Evolutionary conservation across 2,329 filamentous ascomycete genomes (phyloP).

Genomic region (Ceratocystis colombiana): DNA sequence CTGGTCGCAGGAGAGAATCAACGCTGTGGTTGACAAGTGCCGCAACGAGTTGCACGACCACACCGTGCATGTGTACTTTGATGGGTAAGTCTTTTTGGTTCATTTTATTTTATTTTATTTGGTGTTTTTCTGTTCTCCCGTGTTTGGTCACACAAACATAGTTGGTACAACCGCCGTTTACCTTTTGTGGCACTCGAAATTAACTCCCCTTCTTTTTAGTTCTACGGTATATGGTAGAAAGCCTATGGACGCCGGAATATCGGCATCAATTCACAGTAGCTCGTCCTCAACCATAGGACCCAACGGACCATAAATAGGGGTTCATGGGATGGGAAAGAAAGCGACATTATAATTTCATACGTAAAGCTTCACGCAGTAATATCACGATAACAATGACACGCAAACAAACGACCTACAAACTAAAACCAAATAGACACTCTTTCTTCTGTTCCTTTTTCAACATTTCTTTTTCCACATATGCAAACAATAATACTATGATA

Average conservation of each 20-base stretch:
- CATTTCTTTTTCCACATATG: neutral
- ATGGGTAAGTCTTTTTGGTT: constrained; percentile 31
- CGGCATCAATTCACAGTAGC: constrained; percentile 6
- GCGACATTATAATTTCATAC: constrained; percentile 4
- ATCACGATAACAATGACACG: constrained; percentile 20
- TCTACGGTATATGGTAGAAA: constrained; percentile 20
- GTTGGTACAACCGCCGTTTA: neutral
- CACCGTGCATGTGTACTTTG: constrained; percentile 34
- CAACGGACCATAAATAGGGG: constrained; percentile 11
- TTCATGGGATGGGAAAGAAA: neutral
- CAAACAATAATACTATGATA: neutral
- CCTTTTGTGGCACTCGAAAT: neutral
- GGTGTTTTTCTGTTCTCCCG: neutral
- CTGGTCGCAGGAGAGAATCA: constrained; percentile 32
- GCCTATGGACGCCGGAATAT: constrained; percentile 7
- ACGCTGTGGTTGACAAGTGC: constrained; percentile 32
- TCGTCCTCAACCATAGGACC: constrained; percentile 17
- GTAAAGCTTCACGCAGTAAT: constrained; percentile 9
- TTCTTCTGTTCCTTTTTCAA: neutral
- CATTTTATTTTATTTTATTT: neutral
- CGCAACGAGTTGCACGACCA: constrained; percentile 33
- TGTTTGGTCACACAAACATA: neutral
- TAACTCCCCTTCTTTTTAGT: neutral
- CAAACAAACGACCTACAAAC: neutral
- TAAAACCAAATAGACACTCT: neutral